A percentile compares a stretch with the other conserved stretches of the same genome.
Conservation (phyloP, 306 rosid species). For the Albizia julibrissin region DNA sequence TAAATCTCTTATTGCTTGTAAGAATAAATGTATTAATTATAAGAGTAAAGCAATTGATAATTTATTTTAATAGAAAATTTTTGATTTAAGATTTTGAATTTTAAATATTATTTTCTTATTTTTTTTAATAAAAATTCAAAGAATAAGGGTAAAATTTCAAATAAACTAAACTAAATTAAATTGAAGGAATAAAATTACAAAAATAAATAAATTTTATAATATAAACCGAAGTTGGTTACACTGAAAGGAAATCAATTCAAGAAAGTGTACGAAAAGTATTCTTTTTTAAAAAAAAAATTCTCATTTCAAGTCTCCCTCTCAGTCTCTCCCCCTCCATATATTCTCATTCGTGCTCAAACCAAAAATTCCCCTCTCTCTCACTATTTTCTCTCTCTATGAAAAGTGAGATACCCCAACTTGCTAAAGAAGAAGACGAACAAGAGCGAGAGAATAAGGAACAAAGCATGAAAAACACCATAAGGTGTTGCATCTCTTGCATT, state of each 20-base stretch:
- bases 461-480: conserved; percentile 58
- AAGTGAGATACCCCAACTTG: conserved; percentile 28
- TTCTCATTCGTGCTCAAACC: not conserved
- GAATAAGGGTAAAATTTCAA: no score
- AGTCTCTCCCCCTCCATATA: not conserved
- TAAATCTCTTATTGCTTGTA: no score
- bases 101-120: no score
- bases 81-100: no score
- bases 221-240: not conserved
- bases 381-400: not conserved
- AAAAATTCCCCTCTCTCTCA: not conserved
- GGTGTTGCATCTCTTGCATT: conserved; percentile 89
- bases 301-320: not conserved
- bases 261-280: not conserved
- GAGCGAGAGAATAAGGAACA: not conserved
- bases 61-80: no score
- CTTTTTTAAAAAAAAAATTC: not conserved
- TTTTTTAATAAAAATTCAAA: no score
- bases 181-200: not conserved
- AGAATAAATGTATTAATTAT: no score
- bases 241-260: not conserved
- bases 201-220: no score
- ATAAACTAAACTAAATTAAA: no score
- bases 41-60: no score
- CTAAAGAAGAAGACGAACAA: not conserved